Conservation (phyloP, 805 yeast genomes). For the Cyberlindnera galapagoensis region DNA sequence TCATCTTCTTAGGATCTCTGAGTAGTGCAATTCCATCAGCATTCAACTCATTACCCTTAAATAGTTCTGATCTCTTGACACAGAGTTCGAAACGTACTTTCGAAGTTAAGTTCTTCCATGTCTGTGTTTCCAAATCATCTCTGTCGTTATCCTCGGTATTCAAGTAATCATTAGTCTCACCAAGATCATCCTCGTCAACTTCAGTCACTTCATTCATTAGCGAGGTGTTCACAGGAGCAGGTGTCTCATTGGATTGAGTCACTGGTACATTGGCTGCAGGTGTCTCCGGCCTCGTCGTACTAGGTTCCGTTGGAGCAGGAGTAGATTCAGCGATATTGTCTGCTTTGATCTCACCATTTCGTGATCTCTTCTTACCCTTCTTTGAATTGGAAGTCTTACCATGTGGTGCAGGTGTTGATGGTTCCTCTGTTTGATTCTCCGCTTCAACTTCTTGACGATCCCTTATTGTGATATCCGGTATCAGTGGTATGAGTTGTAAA, state of each 20-base stretch:
- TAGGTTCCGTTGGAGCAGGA: slow-evolving; percentile 5
- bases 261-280: neutral
- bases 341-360: slow-evolving; percentile 30
- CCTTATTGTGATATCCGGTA: slow-evolving; percentile 81
- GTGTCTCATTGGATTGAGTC: slow-evolving; percentile 4
- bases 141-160: slow-evolving; percentile 51
- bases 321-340: slow-evolving; percentile 16
- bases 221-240: slow-evolving; percentile 2
- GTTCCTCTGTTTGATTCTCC: slow-evolving; percentile 26
- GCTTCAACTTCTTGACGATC: slow-evolving; percentile 66
- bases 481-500: slow-evolving; percentile 63
- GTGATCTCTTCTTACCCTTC: slow-evolving; percentile 34
- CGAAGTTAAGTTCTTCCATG: slow-evolving; percentile 82
- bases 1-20: slow-evolving; percentile 64
- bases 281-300: slow-evolving; percentile 1
- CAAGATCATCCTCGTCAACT: slow-evolving; percentile 28
- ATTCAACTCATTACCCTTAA: slow-evolving; percentile 53
- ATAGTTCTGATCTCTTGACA: slow-evolving; percentile 57
- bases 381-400: slow-evolving; percentile 28
- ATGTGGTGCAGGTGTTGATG: slow-evolving; percentile 20
- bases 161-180: slow-evolving; percentile 35
- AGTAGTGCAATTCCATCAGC: slow-evolving; percentile 63
- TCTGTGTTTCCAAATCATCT: slow-evolving; percentile 67
- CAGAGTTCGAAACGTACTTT: slow-evolving; percentile 74
- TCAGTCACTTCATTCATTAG: slow-evolving; percentile 6